Conservation (phyloP, 495 filamentous ascomycete genomes). For the Lasiosphaeriaceae sp. region DNA sequence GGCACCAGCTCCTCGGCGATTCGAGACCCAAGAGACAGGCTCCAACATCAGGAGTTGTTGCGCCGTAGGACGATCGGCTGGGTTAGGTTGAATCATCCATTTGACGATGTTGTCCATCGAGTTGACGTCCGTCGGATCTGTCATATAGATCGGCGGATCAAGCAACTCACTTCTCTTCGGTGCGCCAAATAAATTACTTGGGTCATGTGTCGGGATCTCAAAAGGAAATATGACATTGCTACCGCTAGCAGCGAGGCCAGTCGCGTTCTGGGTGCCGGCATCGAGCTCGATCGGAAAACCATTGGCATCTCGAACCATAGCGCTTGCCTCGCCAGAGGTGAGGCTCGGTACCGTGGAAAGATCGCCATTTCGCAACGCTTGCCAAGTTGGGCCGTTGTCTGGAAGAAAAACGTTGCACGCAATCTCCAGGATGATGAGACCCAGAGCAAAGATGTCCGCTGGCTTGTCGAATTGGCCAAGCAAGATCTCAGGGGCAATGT, state of each 20-base stretch:
- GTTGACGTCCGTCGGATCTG: constrained; percentile 58
- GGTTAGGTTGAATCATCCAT: constrained; percentile 80
- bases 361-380: constrained; percentile 79
- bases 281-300: constrained; percentile 54
- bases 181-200: constrained; percentile 44
- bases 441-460: constrained; percentile 88
- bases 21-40: constrained; percentile 71
- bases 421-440: constrained; percentile 89
- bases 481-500: constrained; percentile 90
- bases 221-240: constrained; percentile 24
- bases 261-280: constrained; percentile 32
- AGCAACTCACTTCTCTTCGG: constrained; percentile 62
- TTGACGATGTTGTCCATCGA: constrained; percentile 81
- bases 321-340: constrained; percentile 69
- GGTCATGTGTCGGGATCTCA: constrained; percentile 23
- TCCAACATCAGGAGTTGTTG: constrained; percentile 64
- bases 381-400: constrained; percentile 87
- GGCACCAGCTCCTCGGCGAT: constrained; percentile 73
- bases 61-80: constrained; percentile 67
- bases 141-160: constrained; percentile 83
- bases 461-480: constrained; percentile 81
- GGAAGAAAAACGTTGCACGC: constrained; percentile 88
- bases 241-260: constrained; percentile 1
- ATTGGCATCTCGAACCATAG: constrained; percentile 67
- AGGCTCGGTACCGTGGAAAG: constrained; percentile 80